Conservation (phyloP, 2,329 filamentous ascomycete genomes). For the Trichoderma cornu-damae region DNA sequence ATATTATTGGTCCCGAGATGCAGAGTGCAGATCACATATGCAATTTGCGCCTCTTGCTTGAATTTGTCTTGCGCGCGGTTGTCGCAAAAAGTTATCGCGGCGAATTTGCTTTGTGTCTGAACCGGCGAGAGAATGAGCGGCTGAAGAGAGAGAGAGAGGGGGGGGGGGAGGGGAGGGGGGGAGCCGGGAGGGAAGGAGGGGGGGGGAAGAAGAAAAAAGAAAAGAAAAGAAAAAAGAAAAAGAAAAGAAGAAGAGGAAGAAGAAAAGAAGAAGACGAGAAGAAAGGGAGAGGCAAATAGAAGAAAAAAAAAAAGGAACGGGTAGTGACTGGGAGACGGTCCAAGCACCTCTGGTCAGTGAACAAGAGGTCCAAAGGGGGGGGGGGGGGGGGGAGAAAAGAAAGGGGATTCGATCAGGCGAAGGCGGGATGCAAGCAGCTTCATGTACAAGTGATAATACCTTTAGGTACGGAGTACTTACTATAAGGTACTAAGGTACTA, state of each 20-base stretch:
- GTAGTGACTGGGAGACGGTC: constrained; percentile 1
- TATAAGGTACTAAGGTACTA: too few species aligned
- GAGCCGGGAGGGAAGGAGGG: too few species aligned
- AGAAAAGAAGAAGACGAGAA: background rate
- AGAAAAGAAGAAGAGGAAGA: background rate
- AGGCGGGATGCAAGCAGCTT: background rate
- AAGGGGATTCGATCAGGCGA: constrained; percentile 13
- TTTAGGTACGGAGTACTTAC: too few species aligned
- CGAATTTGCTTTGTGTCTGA: background rate
- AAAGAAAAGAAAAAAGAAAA: background rate
- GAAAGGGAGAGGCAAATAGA: background rate
- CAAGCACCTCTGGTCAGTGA: constrained; percentile 5
- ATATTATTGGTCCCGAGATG: constrained; percentile 10
- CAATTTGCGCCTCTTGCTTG: background rate
- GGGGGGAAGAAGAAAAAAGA: too few species aligned
- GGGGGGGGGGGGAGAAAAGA: constrained; percentile 2
- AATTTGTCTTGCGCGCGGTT: background rate
- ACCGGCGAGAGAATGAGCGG: background rate
- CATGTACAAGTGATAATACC: too few species aligned
- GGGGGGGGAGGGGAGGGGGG: too few species aligned
- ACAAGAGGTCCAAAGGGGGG: constrained; percentile 11
- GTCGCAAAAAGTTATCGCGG: too few species aligned
- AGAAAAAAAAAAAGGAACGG: background rate
- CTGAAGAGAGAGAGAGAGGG: background rate
- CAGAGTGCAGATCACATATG: constrained; percentile 15